Evolutionary conservation across 2,329 filamentous ascomycete genomes (phyloP).

Genomic region (Aspergillus sp.): DNA sequence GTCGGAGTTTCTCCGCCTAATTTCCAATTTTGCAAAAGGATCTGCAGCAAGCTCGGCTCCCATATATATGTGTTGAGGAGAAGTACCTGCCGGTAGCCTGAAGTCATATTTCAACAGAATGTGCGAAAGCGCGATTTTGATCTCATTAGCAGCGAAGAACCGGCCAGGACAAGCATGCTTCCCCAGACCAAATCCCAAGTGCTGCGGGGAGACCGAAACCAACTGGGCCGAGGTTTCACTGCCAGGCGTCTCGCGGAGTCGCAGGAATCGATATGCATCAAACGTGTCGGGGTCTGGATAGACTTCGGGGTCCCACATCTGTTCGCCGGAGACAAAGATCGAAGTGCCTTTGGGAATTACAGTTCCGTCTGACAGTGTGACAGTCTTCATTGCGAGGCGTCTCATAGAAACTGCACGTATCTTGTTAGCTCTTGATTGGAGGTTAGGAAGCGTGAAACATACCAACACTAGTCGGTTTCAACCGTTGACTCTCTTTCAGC

Average conservation of each 20-base stretch:
- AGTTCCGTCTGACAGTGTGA: slow-evolving; percentile 12
- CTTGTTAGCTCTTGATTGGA: neutral
- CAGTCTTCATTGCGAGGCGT: neutral
- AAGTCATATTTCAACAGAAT: slow-evolving; percentile 7
- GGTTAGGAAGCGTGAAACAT: neutral
- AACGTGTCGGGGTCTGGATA: slow-evolving; percentile 6
- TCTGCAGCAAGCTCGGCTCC: neutral
- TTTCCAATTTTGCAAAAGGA: neutral
- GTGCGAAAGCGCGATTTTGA: slow-evolving; percentile 2
- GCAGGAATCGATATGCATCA: slow-evolving; percentile 15
- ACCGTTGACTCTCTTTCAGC: slow-evolving; percentile 40
- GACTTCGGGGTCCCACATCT: slow-evolving; percentile 6
- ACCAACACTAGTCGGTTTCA: slow-evolving; percentile 27
- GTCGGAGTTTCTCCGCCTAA: neutral
- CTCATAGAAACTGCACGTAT: slow-evolving; percentile 1
- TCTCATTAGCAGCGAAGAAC: slow-evolving; percentile 4
- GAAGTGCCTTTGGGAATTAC: slow-evolving; percentile 4
- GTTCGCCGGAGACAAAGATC: slow-evolving; percentile 3
- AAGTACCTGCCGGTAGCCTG: neutral
- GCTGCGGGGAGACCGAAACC: slow-evolving; percentile 15
- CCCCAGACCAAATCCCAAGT: slow-evolving; percentile 31
- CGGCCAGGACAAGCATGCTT: slow-evolving; percentile 15
- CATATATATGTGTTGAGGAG: neutral
- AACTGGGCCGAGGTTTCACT: slow-evolving; percentile 11
- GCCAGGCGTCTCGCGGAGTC: slow-evolving; percentile 2